Evolutionary conservation across 2,329 filamentous ascomycete species (phyloP).

Genomic region (Cucurbitaria berberidis): DNA sequence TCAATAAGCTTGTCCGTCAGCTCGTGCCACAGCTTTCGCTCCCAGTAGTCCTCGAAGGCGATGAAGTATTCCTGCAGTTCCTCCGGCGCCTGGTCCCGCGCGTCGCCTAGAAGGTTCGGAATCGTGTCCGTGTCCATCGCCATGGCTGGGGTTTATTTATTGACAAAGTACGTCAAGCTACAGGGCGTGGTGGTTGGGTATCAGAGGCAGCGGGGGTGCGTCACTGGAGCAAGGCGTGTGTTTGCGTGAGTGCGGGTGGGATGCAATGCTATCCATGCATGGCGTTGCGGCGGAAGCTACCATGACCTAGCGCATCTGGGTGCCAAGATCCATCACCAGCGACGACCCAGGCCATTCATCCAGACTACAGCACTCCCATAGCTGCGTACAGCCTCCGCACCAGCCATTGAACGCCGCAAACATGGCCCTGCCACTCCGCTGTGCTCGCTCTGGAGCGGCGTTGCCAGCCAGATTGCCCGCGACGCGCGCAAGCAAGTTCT

Average conservation of each 20-base stretch:
- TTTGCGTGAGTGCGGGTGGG: conserved; percentile 29
- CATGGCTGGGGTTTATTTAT: conserved; percentile 29
- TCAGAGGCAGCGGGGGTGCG: conserved; percentile 1
- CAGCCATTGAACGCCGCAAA: conserved; percentile 49
- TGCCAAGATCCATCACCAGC: conserved; percentile 29
- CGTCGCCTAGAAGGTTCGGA: conserved; percentile 87
- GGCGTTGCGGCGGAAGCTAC: conserved; percentile 31
- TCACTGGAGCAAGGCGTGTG: conserved; percentile 7
- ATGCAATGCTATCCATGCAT: conserved; percentile 29
- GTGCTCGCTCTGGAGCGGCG: conserved; percentile 48
- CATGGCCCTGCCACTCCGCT: conserved; percentile 50
- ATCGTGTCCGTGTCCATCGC: conserved; percentile 86
- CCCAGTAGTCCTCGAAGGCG: conserved; percentile 95
- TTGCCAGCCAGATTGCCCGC: conserved; percentile 41
- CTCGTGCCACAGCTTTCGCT: conserved; percentile 99
- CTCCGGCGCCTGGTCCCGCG: conserved; percentile 85
- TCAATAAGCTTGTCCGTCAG: conserved; percentile 86
- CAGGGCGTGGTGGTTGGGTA: neutral
- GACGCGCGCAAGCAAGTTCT: conserved; percentile 36
- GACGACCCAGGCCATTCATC: conserved; percentile 26
- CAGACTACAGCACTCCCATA: conserved; percentile 28
- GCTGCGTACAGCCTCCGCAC: conserved; percentile 36
- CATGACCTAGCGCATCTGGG: conserved; percentile 14
- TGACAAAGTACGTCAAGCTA: neutral
- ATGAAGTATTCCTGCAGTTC: conserved; percentile 88